A percentile compares a stretch with the other conserved stretches of the same genome.
These are phyloP conservation scores for Carex pumila DNA, from an alignment of 176 grass and related monocot species.

Conservation along the genomic window DNA sequence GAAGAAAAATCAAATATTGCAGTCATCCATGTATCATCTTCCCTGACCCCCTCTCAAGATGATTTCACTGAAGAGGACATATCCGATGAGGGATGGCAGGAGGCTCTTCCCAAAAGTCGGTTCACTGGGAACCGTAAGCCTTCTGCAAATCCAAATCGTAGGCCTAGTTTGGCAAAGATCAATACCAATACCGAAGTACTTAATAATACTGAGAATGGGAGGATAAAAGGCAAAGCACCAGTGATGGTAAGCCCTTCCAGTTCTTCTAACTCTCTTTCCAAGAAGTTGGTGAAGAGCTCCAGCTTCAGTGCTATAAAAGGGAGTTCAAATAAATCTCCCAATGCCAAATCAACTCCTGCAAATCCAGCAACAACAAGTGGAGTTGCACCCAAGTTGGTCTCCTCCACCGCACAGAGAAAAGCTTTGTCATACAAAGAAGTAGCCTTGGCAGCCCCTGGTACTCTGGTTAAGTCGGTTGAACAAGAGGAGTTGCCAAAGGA, in stretches of 20 bases:
- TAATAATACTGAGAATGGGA: conserved; percentile 58
- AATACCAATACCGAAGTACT: conserved; percentile 45
- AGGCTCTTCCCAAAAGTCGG: conserved; percentile 74
- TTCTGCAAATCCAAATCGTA: conserved; percentile 44
- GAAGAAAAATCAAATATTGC: conserved; percentile 44
- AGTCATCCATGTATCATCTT: conserved; percentile 26
- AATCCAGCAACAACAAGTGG: conserved; percentile 30
- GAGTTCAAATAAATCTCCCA: conserved; percentile 48
- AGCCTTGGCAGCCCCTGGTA: conserved; percentile 83
- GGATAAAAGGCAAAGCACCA: conserved; percentile 49
- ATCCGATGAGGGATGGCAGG: conserved; percentile 93
- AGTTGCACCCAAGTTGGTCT: conserved; percentile 39
- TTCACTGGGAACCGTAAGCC: conserved; percentile 46
- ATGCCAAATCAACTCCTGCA: conserved; percentile 39
- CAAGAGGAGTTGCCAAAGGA: conserved; percentile 36
- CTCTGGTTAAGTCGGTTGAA: conserved; percentile 58
- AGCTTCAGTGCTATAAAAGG: conserved; percentile 58
- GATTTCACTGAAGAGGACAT: conserved; percentile 51
- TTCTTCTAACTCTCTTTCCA: conserved; percentile 54
- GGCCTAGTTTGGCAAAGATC: conserved; percentile 69
- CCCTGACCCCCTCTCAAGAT: conserved; percentile 23
- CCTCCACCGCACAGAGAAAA: conserved; percentile 53
- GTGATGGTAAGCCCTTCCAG: conserved; percentile 49
- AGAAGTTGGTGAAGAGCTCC: conserved; percentile 73
- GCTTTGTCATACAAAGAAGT: conserved; percentile 97